Evolutionary conservation across 805 yeast species (phyloP).

Genomic region (Teunomyces stri): DNA sequence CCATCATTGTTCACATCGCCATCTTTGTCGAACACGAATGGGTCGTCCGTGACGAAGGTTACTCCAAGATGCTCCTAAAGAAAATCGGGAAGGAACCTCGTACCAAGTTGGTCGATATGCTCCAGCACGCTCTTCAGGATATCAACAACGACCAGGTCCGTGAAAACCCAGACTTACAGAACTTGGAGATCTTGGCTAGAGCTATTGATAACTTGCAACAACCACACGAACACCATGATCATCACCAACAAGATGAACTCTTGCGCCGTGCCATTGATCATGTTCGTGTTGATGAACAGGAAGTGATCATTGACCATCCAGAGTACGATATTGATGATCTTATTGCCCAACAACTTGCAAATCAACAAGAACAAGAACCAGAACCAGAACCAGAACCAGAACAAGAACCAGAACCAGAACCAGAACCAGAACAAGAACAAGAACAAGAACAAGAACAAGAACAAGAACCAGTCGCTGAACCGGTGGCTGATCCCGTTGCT

Average conservation of each 20-base stretch:
- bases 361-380: background rate
- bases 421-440: conserved; percentile 10
- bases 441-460: background rate
- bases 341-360: no score
- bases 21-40: conserved; percentile 64
- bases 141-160: conserved; percentile 18
- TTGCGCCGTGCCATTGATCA: background rate
- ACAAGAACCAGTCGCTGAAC: conserved; percentile 4
- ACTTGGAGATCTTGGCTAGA: conserved; percentile 24
- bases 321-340: no score
- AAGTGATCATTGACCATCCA: no score
- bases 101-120: conserved; percentile 38
- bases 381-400: conserved; percentile 8
- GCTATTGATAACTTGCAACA: conserved; percentile 26
- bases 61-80: conserved; percentile 52
- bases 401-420: background rate
- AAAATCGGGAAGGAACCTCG: conserved; percentile 59
- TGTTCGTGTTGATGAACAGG: background rate
- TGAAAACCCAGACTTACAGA: conserved; percentile 16
- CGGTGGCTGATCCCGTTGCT: conserved; percentile 5
- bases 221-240: conserved; percentile 2
- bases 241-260: background rate
- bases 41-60: conserved; percentile 70
- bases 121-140: conserved; percentile 29
- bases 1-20: conserved; percentile 43